phyloP scores from a whole-genome alignment of 345 rosid species.

The Kernera saxatilis region DNA sequence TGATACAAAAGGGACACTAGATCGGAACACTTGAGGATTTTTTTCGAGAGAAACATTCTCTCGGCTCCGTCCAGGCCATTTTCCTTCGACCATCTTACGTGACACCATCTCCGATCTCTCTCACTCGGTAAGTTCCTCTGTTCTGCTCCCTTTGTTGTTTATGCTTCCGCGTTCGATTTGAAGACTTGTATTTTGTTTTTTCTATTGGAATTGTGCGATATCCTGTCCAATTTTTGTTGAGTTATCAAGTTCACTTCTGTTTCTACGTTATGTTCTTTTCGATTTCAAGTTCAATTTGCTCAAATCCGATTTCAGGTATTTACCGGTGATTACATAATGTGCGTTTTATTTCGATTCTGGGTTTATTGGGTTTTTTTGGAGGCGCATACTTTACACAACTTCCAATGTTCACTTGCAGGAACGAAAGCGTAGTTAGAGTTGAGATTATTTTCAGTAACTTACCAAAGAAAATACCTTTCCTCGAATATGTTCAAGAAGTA shows the following conservation, averaged over 20 bases:
- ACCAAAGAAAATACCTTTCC: background rate
- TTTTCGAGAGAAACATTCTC: background rate
- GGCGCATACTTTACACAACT: background rate
- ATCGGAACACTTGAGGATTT: background rate
- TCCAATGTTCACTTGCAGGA: slow-evolving; percentile 2
- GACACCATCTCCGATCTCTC: background rate
- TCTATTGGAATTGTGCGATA: background rate
- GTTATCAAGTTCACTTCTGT: background rate
- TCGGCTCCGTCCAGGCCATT: background rate
- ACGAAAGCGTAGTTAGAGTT: background rate
- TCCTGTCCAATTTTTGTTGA: background rate
- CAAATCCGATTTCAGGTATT: background rate
- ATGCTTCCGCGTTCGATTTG: background rate
- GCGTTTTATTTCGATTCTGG: background rate
- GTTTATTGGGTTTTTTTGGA: too few species aligned
- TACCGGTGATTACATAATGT: background rate
- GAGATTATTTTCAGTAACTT: background rate
- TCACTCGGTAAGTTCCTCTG: background rate
- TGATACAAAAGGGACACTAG: background rate
- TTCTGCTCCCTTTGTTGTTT: background rate
- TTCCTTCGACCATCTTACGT: background rate
- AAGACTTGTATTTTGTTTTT: background rate
- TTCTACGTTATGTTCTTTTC: background rate
- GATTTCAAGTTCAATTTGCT: background rate
- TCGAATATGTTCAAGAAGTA: slow-evolving; percentile 33